Conservation (phyloP, 768 basidiomycete species). For the Suillus subaureus region DNA sequence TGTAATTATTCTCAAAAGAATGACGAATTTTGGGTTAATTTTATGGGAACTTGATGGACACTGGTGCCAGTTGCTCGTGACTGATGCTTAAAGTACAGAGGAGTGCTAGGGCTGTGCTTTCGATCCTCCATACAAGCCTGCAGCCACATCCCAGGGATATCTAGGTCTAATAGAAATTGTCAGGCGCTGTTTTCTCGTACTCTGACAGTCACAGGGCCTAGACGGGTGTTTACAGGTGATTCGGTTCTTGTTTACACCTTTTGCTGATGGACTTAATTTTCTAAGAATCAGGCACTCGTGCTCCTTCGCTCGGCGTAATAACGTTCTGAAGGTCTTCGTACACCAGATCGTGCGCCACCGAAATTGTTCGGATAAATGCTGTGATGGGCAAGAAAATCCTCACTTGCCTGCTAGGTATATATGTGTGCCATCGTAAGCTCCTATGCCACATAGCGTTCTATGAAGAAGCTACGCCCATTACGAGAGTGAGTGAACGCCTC, state of each 20-base stretch:
- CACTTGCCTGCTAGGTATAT: not conserved
- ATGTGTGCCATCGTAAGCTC: not conserved
- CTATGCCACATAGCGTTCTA: not conserved
- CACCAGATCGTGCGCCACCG: not conserved
- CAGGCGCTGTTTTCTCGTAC: not conserved
- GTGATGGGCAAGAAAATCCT: not conserved
- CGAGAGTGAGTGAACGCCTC: not conserved
- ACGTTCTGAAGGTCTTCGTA: not conserved
- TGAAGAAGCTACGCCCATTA: not conserved
- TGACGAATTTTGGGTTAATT: not conserved
- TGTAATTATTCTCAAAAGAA: not conserved
- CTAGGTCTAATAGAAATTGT: too few species aligned
- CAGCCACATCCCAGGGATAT: too few species aligned
- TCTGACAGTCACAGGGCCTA: not conserved
- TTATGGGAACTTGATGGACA: not conserved
- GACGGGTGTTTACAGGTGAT: not conserved
- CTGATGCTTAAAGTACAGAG: not conserved
- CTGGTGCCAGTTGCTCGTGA: not conserved
- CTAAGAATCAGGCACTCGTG: not conserved
- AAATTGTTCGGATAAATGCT: not conserved
- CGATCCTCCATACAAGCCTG: too few species aligned
- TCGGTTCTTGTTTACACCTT: not conserved
- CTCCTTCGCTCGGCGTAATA: too few species aligned
- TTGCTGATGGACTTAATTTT: not conserved
- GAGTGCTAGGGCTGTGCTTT: not conserved